A percentile compares a stretch with the other conserved stretches of the same genome.
Evolutionary conservation across 352 stramenopile species (phyloP).

Genomic region (Phytopythium mirpurense): DNA sequence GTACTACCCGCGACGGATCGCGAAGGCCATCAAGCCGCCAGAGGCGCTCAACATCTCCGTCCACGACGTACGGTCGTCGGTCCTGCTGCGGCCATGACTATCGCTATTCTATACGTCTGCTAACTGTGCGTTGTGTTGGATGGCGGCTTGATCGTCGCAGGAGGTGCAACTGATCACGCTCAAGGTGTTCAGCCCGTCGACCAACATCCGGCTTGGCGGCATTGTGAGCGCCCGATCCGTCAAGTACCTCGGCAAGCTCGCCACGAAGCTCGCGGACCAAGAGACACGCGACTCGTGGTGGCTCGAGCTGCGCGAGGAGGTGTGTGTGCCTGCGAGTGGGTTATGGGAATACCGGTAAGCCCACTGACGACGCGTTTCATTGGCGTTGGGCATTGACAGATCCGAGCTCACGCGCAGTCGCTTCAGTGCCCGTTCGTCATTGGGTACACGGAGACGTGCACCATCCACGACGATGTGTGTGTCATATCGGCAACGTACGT

Average conservation of each 20-base stretch:
- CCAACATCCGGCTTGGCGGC: conserved; percentile 68
- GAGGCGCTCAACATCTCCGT: conserved; percentile 73
- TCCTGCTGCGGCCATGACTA: not conserved
- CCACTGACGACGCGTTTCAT: too few relatives aligned
- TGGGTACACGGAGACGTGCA: conserved; percentile 95
- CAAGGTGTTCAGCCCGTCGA: conserved; percentile 87
- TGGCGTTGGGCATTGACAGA: conserved; percentile 27
- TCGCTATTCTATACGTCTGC: too few relatives aligned
- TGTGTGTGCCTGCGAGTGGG: too few relatives aligned
- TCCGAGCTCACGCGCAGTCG: conserved; percentile 93
- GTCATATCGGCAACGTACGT: conserved; percentile 94
- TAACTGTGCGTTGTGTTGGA: too few relatives aligned
- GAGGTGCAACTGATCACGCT: conserved; percentile 95
- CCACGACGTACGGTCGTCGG: conserved; percentile 66
- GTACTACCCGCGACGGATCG: conserved; percentile 45
- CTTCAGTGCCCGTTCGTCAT: conserved; percentile 96
- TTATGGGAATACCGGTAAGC: too few relatives aligned
- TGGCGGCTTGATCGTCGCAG: conserved; percentile 19
- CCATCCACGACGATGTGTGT: conserved; percentile 96
- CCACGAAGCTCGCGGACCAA: conserved; percentile 95
- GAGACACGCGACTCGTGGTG: conserved; percentile 98
- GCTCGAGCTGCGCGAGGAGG: conserved; percentile 95
- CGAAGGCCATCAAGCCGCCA: conserved; percentile 40
- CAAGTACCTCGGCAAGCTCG: conserved; percentile 90
- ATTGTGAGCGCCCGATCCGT: conserved; percentile 86